Percentiles rank a stretch among this genome's conserved stretches.
Conservation (phyloP, 495 filamentous ascomycete species). For the Glutinoglossum americanum region DNA sequence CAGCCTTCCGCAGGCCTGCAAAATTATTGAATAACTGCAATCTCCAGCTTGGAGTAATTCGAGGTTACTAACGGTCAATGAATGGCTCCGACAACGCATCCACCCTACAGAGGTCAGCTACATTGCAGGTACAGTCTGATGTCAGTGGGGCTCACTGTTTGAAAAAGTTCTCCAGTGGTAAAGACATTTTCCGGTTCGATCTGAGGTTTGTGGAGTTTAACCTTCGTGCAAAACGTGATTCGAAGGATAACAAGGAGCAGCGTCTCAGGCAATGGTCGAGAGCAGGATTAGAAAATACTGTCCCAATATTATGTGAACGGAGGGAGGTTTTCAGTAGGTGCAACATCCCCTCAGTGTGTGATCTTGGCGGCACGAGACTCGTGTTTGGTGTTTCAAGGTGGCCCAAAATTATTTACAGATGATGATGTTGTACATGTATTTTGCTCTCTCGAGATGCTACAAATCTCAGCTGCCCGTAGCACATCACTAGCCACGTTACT, state of each 20-base stretch:
- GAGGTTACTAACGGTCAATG: conserved; percentile 47
- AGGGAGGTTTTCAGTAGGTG: background rate
- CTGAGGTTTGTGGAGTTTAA: background rate
- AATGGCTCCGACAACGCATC: conserved; percentile 60
- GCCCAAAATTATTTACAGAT: too few relatives aligned
- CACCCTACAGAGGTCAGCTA: conserved; percentile 28
- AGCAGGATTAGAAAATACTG: background rate
- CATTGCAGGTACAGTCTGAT: background rate
- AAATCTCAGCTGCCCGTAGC: too few relatives aligned
- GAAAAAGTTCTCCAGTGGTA: conserved; percentile 65
- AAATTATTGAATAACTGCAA: background rate
- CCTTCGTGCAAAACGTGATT: background rate
- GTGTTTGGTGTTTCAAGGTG: too few relatives aligned
- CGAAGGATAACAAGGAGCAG: background rate
- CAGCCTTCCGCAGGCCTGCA: conserved; percentile 56
- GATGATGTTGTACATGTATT: background rate
- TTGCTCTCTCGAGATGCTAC: too few relatives aligned
- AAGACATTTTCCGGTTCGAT: conserved; percentile 45
- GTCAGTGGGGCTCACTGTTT: conserved; percentile 33
- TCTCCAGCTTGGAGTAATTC: background rate
- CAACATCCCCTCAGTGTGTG: too few relatives aligned
- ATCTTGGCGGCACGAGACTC: too few relatives aligned
- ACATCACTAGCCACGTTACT: too few relatives aligned
- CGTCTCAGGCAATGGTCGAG: background rate
- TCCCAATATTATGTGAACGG: background rate